Base-by-base conservation (phyloP, 2,329 filamentous ascomycete genomes). In the Trichoderma koningii region DNA sequence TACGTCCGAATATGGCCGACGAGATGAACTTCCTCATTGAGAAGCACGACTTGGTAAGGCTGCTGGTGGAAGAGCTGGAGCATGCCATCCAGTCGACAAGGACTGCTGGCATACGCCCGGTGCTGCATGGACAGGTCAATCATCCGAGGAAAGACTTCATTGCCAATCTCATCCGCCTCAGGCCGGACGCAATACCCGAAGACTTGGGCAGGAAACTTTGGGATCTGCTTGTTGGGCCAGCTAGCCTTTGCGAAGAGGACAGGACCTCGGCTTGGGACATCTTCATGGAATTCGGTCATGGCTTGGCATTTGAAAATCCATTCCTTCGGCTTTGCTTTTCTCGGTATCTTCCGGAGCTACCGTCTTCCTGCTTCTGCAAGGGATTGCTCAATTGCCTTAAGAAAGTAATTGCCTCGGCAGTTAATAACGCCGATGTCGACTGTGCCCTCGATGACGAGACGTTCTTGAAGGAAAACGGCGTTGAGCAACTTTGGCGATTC, bases 401-500 rank as follows among this genome's bases (percentile, higher is more conserved):
- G 47, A 80, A 81, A 42, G 78, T 79, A 12, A 75, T 87, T 15
- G 66, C 82, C 34, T 78, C 79, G 5, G 77, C 82, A 45, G 76
- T 86, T 5, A 79, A 81, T 41, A 78, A 82, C 41, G 30, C 45
- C 38, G 69, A 72, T 6, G 72, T 74, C 26, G 79, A 79, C 23
- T 79, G 83, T 55, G 72, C 81, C 21, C 76, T 87, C 23, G 82
- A 85, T 63, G 82, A 85, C 52, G 78, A 82, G 7, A 77, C 81
- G n/a, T 77, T 81, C 12, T 73, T 85, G 30, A 79, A 83, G 69
- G 83, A 80, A 67, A 84, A 76, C 68, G 85, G 78, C 28, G 80
- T 85, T 50, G 90, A 95, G 70, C 84, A 93, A 65, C 79, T 97
- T n/a, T 97, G 93, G 93, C 86, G 87, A 26, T 86, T 97, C 70